phyloP scores from a whole-genome alignment of 495 filamentous ascomycete species.

The Penicillium robsamsonii region DNA sequence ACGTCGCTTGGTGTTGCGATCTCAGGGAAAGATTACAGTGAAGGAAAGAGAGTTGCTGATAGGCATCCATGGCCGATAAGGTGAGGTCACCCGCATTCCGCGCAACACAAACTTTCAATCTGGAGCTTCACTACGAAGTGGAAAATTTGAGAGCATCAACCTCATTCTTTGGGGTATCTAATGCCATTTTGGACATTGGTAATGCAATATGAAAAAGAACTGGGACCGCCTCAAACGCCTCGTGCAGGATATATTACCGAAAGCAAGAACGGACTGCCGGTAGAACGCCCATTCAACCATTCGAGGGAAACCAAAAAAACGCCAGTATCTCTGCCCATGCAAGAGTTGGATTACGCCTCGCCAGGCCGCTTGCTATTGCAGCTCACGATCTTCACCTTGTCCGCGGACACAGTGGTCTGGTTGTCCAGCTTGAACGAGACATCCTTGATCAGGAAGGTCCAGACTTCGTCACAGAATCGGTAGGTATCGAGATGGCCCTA shows the following conservation, averaged over 20 bases:
- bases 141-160: neutral
- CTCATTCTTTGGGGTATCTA: conserved; percentile 26
- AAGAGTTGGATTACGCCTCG: conserved; percentile 47
- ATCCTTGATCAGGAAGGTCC: conserved; percentile 99
- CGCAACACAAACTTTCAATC: neutral
- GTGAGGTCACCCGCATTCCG: conserved; percentile 25
- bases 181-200: conserved; percentile 14
- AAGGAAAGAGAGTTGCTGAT: conserved; percentile 11
- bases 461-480: conserved; percentile 99
- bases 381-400: conserved; percentile 96
- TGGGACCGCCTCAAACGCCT: conserved; percentile 16
- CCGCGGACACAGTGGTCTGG: conserved; percentile 59
- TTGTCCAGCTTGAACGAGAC: conserved; percentile 96
- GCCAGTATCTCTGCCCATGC: conserved; percentile 9
- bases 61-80: conserved; percentile 21
- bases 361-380: conserved; percentile 86
- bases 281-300: conserved; percentile 24
- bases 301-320: conserved; percentile 14
- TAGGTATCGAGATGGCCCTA: conserved; percentile 98
- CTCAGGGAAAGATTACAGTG: neutral
- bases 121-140: neutral
- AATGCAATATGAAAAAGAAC: conserved; percentile 12
- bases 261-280: conserved; percentile 15
- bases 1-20: neutral
- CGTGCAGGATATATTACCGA: conserved; percentile 7